Percentiles rank a stretch among this genome's conserved stretches.
Evolutionary conservation across 78 protist genomes (phyloP).

Genomic region (Polysphondylium violaceum): DNA sequence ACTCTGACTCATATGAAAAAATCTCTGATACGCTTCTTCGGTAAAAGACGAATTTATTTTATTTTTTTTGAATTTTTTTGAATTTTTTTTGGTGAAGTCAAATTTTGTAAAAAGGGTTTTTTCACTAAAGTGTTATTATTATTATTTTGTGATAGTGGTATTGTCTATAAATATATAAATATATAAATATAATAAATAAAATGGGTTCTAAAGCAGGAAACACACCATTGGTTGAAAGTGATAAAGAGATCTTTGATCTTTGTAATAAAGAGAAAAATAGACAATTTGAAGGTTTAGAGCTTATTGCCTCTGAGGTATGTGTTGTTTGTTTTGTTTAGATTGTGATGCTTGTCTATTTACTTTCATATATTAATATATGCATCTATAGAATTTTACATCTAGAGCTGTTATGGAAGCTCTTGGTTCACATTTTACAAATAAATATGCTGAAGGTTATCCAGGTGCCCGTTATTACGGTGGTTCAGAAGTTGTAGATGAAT

Average conservation of each 20-base stretch:
- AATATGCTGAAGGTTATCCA: slow-evolving; percentile 99
- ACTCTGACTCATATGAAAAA: too few species aligned
- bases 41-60: too few species aligned
- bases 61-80: too few species aligned
- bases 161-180: slow-evolving; percentile 1
- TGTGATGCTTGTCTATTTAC: background rate
- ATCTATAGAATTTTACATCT: slow-evolving; percentile 96
- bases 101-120: too few species aligned
- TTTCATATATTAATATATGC: background rate
- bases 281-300: slow-evolving; percentile 97
- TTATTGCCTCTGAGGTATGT: slow-evolving; percentile 97
- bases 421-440: slow-evolving; percentile 99
- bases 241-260: slow-evolving; percentile 93
- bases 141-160: too few species aligned
- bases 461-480: slow-evolving; percentile 98
- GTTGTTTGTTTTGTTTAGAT: background rate
- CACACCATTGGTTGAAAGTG: slow-evolving; percentile 81
- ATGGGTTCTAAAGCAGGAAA: slow-evolving; percentile 49
- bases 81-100: too few species aligned
- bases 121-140: too few species aligned
- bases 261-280: slow-evolving; percentile 96
- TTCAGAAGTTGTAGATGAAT: slow-evolving; percentile 95
- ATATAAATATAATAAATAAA: background rate
- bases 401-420: slow-evolving; percentile 97
- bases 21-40: too few species aligned